Base-by-base conservation (phyloP, 202 grass and related monocot genomes). In the Cymbopogon flexuosus region DNA sequence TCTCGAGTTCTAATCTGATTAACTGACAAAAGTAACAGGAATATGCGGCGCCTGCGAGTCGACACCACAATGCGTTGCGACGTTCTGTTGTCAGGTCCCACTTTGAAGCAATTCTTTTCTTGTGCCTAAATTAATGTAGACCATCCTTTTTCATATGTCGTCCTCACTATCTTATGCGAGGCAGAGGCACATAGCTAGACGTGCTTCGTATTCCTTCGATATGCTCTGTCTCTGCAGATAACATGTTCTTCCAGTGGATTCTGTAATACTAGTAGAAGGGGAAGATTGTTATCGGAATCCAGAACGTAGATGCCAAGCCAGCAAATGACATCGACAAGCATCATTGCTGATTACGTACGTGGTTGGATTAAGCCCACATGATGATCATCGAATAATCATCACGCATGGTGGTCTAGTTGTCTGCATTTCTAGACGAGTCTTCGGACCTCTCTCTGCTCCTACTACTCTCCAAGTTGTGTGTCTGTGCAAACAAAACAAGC, bases 41-140 rank as follows among this genome's bases (percentile, higher is more conserved):
- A 64, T 10, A 42, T 78, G 64, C 65, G 43, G 24, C 57, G 19
- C 61, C 11, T 24, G 31, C 40, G 0, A 4, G 10, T 60, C 57
- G 5, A 30, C 10, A 35, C 60, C 31, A 22, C 9, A 22, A 65
- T 11, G 1, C 42, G 10, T 29, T 8, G 12, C 30, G 16, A 35
- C 9, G 46, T 73, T 62, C n/a, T 33, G 35, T 30, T 27, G 62
- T 46, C 16, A 73, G 70, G 60, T 62, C 29, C 66, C 59, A 18
- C 33, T 73, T 85, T 9, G 60, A 81, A 81, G 52, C 6, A 65
- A 27, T 88, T 79, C 52, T 88, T 88, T 79, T 35, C 62, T 79
- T 82, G 42, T 4, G 4, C 39, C 68, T 78, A 35, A 68, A 74
- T 69, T 64, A 47, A 68, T 5, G 11, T 33, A 45, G 1, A 34